Base-by-base conservation (phyloP, 345 rosid genomes). In the Erodium maritimum region DNA sequence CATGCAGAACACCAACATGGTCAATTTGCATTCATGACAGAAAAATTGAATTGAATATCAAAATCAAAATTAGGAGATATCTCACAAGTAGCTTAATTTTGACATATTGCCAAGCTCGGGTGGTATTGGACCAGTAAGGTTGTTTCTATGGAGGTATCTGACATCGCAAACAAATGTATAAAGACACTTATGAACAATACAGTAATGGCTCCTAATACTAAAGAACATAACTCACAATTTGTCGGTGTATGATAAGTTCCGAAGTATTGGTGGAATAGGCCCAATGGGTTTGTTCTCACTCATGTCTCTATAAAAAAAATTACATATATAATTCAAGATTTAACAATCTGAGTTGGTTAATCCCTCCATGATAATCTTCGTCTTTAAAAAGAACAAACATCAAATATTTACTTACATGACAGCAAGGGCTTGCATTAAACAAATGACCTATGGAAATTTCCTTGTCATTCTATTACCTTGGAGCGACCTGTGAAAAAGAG, bases 381-480 rank as follows among this genome's bases (percentile, higher is more conserved):
- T 29, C 3, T 29, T 8, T 29, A 3, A 3, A 29, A 29, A 29
- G n/a, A n/a, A 29, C 8, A 29, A 3, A 8, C 34, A 29, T 8
- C 34, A 29, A 29, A 29, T 29, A 20, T 19, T 14, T n/a, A 78
- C 97, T 74, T 76, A 93, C 99, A 93, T 59, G 42, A 93, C 96
- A 45, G 97, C 99, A 14, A 93, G 80, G 55, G 99, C 99, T 75
- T 93, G 99, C 99, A 93, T 89, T 58, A 93, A 63, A 60, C 99
- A 97, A 55, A 93, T 72, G 48, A 90, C 97, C 57, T 87, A 95
- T 0, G 99, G 99, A 70, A 93, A 51, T 93, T n/a, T n/a, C n/a
- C n/a, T n/a, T n/a, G n/a, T n/a, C n/a, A n/a, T n/a, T n/a, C n/a
- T n/a, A n/a, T n/a, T 93, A 55, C 97, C 96, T 73, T 93, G 97